These are phyloP conservation scores for Yarrowia osloensis DNA, from an alignment of 805 yeast species.

Conservation along the genomic window DNA sequence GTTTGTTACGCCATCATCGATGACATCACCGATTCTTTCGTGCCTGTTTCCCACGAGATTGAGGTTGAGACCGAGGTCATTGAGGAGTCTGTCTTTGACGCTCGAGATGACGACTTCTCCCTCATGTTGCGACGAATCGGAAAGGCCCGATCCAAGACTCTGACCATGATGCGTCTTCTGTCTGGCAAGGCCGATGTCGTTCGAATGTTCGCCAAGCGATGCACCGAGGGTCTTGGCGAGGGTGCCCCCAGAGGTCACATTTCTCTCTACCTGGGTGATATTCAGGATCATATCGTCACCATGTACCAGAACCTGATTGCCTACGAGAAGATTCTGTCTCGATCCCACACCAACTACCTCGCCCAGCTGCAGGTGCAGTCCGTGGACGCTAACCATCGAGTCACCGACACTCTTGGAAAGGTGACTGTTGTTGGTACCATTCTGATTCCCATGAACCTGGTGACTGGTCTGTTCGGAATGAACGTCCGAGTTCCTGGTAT, in stretches of 20 bases:
- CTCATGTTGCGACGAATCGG: slow-evolving; percentile 79
- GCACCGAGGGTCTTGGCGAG: slow-evolving; percentile 67
- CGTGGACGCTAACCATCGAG: slow-evolving; percentile 79
- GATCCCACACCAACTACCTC: slow-evolving; percentile 88
- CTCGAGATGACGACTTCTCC: slow-evolving; percentile 73
- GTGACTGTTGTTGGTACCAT: slow-evolving; percentile 90
- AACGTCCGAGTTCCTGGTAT: slow-evolving; percentile 88
- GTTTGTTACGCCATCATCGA: slow-evolving; percentile 65
- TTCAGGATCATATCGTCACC: slow-evolving; percentile 94
- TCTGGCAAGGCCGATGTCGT: slow-evolving; percentile 96
- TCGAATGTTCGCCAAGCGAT: slow-evolving; percentile 92
- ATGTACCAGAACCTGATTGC: slow-evolving; percentile 90
- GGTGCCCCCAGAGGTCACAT: slow-evolving; percentile 80
- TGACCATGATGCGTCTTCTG: slow-evolving; percentile 86
- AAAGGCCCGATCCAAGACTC: slow-evolving; percentile 84
- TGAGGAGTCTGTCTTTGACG: slow-evolving; percentile 80
- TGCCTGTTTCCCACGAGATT: slow-evolving; percentile 59
- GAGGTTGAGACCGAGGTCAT: slow-evolving; percentile 66
- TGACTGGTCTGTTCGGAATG: slow-evolving; percentile 95
- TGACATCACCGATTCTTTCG: slow-evolving; percentile 66
- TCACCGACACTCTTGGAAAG: slow-evolving; percentile 83
- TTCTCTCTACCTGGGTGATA: slow-evolving; percentile 90
- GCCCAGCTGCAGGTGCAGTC: slow-evolving; percentile 95
- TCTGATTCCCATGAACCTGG: slow-evolving; percentile 84
- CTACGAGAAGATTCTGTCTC: slow-evolving; percentile 88